Evolutionary conservation across 1,284 basidiomycete genomes (phyloP).

Genomic region (Entoloma clypeatum): DNA sequence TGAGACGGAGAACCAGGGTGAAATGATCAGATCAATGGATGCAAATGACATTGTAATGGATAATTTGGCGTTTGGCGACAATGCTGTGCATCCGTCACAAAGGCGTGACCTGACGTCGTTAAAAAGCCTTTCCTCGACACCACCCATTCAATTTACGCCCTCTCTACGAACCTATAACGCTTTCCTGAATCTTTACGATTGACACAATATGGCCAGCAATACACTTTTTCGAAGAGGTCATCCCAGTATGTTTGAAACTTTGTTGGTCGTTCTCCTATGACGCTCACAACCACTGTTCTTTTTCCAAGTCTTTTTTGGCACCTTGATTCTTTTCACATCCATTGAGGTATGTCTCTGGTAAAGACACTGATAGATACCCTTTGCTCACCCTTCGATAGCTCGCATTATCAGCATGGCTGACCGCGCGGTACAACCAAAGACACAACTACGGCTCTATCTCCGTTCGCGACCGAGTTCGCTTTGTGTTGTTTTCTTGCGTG

Average conservation of each 20-base stretch:
- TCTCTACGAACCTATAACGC: conserved; percentile 3
- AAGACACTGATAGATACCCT: conserved; percentile 5
- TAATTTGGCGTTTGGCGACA: no score
- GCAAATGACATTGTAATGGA: no score
- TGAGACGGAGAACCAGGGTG: no score
- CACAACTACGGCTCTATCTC: conserved; percentile 48
- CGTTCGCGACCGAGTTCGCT: conserved; percentile 60
- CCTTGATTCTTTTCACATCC: conserved; percentile 2
- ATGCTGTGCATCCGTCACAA: conserved; percentile 10
- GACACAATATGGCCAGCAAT: conserved; percentile 35
- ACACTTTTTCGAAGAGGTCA: conserved; percentile 45
- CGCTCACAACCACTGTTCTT: conserved; percentile 4
- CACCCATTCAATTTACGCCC: conserved; percentile 5
- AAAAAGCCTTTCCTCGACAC: not conserved
- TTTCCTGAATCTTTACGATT: not conserved
- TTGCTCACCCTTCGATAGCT: conserved; percentile 39
- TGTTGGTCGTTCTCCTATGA: not conserved
- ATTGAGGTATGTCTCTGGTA: conserved; percentile 7
- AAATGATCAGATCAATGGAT: no score
- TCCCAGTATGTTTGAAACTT: conserved; percentile 47
- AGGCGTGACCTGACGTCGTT: not conserved
- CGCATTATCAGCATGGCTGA: conserved; percentile 66
- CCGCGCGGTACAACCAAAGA: conserved; percentile 49
- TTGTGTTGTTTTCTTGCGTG: conserved; percentile 60
- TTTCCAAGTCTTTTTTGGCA: conserved; percentile 17